Evolutionary conservation across 176 grass and related monocot species (phyloP), one percentile per base, ranked within the genome.

Genomic region (Neostapfia colusana): DNA sequence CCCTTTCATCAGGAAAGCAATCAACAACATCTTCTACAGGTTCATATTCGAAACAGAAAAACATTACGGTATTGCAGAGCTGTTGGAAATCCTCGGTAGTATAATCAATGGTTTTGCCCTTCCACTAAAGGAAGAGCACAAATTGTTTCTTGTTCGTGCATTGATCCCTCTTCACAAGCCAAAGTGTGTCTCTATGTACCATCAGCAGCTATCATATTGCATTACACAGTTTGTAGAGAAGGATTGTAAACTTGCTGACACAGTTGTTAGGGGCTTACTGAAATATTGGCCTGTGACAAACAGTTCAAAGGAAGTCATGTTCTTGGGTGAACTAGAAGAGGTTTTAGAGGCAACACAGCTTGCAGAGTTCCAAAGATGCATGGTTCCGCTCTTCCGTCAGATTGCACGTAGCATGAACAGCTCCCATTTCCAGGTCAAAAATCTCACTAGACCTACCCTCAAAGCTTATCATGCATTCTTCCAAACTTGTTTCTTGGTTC

Each of bases 211-310:
- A 46, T 91, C 90, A 2, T 93, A 97, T 71, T 93, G 94, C 76
- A 93, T 97, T 81, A 93, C 82, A 8, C 94, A 97, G 74, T 97
- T 97, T 66, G 91, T 97, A 48, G 94, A 93, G 86, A 97, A 97
- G 81, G 94, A 97, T 79, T 93, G 87, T 78, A 97, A 97, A 66
- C 87, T 97, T 80, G 89, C 94, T 70, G 94, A 93, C 81, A 88
- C 81, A 65, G 90, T 97, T 78, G 93, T 97, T 81, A 84, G 91
- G 72, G 94, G 94, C 35, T 88, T 97, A 62, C 84, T 97, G 35
- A 97, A 97, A 86, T 97, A 93, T 86, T 97, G 94, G 94, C 94
- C 94, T 36, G 84, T 97, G 50, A 97, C 94, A 51, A 97, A 97
- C 84, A 97, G 94, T 67, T 89, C 90, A 84, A 97, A 97, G 84